A percentile compares a stretch with the other conserved stretches of the same genome.
These are phyloP conservation scores for Candida lessepsii DNA, from an alignment of 805 yeast genomes.

Conservation along the genomic window DNA sequence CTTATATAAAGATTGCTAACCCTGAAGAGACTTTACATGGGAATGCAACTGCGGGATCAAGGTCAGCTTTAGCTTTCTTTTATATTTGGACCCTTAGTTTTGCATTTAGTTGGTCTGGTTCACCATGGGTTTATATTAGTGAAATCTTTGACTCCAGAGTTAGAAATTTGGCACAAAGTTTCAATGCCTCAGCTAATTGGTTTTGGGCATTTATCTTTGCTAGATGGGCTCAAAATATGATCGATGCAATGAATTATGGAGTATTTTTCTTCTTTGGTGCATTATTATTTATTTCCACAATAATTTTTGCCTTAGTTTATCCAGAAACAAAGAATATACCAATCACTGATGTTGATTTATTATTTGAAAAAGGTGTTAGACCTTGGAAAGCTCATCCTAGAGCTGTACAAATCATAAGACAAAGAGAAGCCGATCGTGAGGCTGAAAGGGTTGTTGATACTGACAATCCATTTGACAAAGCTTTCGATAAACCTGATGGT, in stretches of 20 bases:
- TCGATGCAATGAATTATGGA: conserved; percentile 43
- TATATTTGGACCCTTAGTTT: conserved; percentile 48
- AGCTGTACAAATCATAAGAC: conserved; percentile 20
- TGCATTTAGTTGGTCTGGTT: conserved; percentile 46
- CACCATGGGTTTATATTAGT: conserved; percentile 47
- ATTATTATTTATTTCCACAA: conserved; percentile 1
- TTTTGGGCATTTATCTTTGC: conserved; percentile 51
- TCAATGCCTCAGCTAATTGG: conserved; percentile 49
- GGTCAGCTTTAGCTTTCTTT: conserved; percentile 45
- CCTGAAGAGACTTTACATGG: conserved; percentile 20
- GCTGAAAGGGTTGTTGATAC: neutral
- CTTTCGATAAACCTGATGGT: conserved; percentile 10
- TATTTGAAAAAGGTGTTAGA: conserved; percentile 27
- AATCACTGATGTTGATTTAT: conserved; percentile 30
- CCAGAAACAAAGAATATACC: conserved; percentile 42
- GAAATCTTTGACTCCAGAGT: conserved; percentile 47
- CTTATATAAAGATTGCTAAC: conserved; percentile 41
- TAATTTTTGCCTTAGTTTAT: conserved; percentile 27
- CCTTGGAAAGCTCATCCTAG: conserved; percentile 32
- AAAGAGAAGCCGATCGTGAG: conserved; percentile 3
- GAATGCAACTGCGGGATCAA: conserved; percentile 32
- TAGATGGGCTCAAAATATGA: conserved; percentile 45
- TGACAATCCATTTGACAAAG: conserved; percentile 9
- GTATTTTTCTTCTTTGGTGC: conserved; percentile 43
- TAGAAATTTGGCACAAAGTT: conserved; percentile 41